phyloP scores from a whole-genome alignment of 495 filamentous ascomycete species.

The Penicillium malachiteum region DNA sequence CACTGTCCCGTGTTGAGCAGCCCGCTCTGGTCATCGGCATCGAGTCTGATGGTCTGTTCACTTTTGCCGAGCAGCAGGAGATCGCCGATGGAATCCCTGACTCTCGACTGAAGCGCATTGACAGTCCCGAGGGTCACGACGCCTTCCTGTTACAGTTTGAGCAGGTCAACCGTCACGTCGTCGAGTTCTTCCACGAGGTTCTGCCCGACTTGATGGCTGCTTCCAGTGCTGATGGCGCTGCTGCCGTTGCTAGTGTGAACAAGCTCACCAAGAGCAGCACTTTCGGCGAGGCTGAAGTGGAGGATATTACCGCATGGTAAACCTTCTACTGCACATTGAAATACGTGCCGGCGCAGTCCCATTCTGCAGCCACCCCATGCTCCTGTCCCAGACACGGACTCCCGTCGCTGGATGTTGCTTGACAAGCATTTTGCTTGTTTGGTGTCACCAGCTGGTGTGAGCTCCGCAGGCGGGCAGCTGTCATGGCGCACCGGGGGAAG shows the following conservation, averaged over 20 bases:
- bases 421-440: neutral
- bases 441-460: neutral
- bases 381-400: constrained; percentile 20
- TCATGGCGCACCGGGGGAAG: constrained; percentile 34
- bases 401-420: constrained; percentile 11
- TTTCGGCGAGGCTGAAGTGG: constrained; percentile 93
- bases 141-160: constrained; percentile 96
- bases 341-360: constrained; percentile 20
- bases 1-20: constrained; percentile 80
- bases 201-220: constrained; percentile 83
- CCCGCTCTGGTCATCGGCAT: constrained; percentile 89
- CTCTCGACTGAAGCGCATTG: constrained; percentile 76
- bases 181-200: constrained; percentile 79
- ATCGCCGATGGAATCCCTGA: constrained; percentile 79
- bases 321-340: constrained; percentile 1
- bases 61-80: constrained; percentile 92
- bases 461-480: neutral
- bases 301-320: constrained; percentile 96
- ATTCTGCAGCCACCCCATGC: constrained; percentile 37
- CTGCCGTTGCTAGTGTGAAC: constrained; percentile 36
- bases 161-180: constrained; percentile 86
- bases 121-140: constrained; percentile 92
- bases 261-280: constrained; percentile 74
- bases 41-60: constrained; percentile 92
- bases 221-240: constrained; percentile 44